These are phyloP conservation scores for Aspergillus uvarum DNA, from an alignment of 2,329 filamentous ascomycete species.

Conservation along the genomic window DNA sequence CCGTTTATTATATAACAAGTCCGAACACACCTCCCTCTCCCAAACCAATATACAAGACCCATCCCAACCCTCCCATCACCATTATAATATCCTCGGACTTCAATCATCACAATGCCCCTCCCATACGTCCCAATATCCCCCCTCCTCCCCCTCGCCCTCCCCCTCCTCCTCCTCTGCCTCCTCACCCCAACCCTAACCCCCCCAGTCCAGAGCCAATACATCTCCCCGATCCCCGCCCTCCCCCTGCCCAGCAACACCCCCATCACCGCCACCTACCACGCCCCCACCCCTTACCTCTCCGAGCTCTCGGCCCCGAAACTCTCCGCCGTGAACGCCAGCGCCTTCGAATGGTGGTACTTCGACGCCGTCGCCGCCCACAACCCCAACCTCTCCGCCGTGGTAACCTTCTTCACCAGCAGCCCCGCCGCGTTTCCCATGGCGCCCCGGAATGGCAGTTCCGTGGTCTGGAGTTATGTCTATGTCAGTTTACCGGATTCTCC, in stretches of 20 bases:
- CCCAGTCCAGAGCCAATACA: neutral
- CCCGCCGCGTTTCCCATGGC: constrained; percentile 39
- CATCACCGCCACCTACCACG: constrained; percentile 5
- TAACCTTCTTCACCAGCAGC: constrained; percentile 35
- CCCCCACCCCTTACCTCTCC: constrained; percentile 1
- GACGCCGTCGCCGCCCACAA: constrained; percentile 34
- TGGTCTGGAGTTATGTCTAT: constrained; percentile 29
- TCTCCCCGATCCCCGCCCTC: constrained; percentile 2
- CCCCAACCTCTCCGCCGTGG: constrained; percentile 26
- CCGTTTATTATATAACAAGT: neutral
- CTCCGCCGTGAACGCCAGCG: constrained; percentile 26
- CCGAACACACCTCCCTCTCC: neutral
- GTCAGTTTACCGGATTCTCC: constrained; percentile 27
- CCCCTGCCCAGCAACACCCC: neutral
- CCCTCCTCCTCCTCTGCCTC: neutral
- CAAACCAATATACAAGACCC: too few species aligned
- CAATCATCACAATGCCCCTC: neutral
- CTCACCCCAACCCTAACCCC: neutral
- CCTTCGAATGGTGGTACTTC: constrained; percentile 46
- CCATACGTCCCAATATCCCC: fast-evolving
- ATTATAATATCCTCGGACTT: too few species aligned
- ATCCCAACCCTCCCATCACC: too few species aligned
- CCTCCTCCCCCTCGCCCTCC: neutral
- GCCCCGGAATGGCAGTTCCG: constrained; percentile 10
- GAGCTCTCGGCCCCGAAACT: constrained; percentile 30